These are phyloP conservation scores for Chlamydomonas eustigma DNA, from an alignment of 139 green algal genomes.

Conservation along the genomic window DNA sequence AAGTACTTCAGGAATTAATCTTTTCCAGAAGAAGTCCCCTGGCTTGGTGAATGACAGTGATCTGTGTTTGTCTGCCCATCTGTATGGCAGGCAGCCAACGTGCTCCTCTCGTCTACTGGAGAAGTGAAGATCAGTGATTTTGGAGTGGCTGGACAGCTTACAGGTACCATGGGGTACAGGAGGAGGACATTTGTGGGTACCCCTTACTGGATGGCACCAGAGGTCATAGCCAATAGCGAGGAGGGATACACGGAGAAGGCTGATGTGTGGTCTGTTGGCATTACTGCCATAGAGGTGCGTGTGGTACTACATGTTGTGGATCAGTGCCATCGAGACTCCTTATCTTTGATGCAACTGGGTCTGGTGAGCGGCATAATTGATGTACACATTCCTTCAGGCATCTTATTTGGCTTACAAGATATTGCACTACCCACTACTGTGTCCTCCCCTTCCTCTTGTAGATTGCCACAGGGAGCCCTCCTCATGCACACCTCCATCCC, in stretches of 20 bases:
- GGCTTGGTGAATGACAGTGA: too few relatives aligned
- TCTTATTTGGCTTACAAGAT: too few relatives aligned
- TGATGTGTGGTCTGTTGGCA: conserved; percentile 95
- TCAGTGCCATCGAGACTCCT: too few relatives aligned
- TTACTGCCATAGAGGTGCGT: conserved; percentile 89
- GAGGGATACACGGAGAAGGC: conserved; percentile 83
- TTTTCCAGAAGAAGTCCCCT: too few relatives aligned
- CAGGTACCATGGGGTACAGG: conserved; percentile 74
- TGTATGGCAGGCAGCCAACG: conserved; percentile 15
- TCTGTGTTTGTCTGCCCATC: too few relatives aligned
- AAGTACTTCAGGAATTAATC: too few relatives aligned
- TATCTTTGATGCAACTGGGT: too few relatives aligned
- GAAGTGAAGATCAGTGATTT: conserved; percentile 91
- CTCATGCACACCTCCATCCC: conserved; percentile 79
- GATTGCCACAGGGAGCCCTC: conserved; percentile 62
- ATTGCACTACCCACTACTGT: too few relatives aligned
- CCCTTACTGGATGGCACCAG: conserved; percentile 83
- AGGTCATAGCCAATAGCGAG: conserved; percentile 78
- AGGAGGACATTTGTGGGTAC: conserved; percentile 73
- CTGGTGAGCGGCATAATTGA: too few relatives aligned
- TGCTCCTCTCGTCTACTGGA: conserved; percentile 73
- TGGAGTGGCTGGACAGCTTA: conserved; percentile 75
- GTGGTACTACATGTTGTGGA: too few relatives aligned
- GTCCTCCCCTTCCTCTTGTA: neutral
- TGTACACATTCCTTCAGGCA: too few relatives aligned